Base-by-base conservation (phyloP, 805 yeast species). In the Cyberlindnera veronae region DNA sequence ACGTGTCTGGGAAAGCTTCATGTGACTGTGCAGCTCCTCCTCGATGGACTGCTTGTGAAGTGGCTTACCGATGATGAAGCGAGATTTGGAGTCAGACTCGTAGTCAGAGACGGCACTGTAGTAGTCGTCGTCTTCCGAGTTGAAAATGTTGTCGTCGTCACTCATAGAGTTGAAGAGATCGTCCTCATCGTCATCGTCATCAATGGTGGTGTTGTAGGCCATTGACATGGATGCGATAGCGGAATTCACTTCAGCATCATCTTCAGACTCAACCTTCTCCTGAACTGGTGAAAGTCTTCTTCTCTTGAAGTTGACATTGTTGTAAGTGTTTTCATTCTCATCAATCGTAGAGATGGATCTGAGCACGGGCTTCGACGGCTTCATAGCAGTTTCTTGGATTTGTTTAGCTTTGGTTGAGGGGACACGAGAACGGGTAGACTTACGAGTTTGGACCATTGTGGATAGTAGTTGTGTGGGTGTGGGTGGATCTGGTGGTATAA, bases 341-440 rank as follows among this genome's bases (percentile, higher is more conserved):
- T 53, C 60, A 42, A 56, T 46, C 10, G 59, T 55, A 9, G 50
- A 39, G 40, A 55, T 55, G 29, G 60, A 55, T 50, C 59, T 57
- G 32, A 55, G 41, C 11, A 57, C 52, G 15, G 58, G 60, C 43
- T 53, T 56, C 36, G 48, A 45, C n/a, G 33, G 23, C 29, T 29
- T 33, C 40, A 42, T 24, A 28, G n/a, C n/a, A n/a, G 42, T 18
- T 37, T 42, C 50, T 46, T 39, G 41, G 32, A 41, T 36, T 47
- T 53, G 59, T 52, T 56, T 56, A 54, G 60, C 59, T 51, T 56
- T 54, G 38, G 53, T 37, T 35, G 57, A 47, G 17, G 44, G 38
- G 35, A 36, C 38, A 42, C 53, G 53, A 28, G 45, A 37, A 43
- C 58, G 58, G 32, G 34, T 42, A 37, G 61, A 56, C 61, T 55